Conservation (phyloP, 2,329 filamentous ascomycete genomes). For the Aspergillus quadricinctus region DNA sequence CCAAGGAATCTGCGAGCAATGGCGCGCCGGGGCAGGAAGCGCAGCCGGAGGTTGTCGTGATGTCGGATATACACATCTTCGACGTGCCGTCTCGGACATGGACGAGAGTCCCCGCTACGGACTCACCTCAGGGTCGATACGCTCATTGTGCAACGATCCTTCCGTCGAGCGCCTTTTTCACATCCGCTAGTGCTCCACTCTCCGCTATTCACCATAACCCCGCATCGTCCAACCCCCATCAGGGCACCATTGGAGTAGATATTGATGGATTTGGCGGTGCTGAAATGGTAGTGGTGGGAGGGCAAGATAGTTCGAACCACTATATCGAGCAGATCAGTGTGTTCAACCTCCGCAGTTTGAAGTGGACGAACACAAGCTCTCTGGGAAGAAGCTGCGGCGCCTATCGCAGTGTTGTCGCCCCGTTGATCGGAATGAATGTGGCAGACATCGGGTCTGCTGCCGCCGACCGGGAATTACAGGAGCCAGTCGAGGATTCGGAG, state of each 20-base stretch:
- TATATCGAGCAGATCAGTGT: slow-evolving; percentile 99
- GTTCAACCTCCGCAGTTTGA: slow-evolving; percentile 90
- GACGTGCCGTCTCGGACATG: slow-evolving; percentile 78
- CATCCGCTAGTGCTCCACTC: slow-evolving; percentile 75
- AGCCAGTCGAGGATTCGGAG: slow-evolving; percentile 25
- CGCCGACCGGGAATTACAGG: slow-evolving; percentile 35
- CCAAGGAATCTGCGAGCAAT: slow-evolving; percentile 39
- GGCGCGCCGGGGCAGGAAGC: slow-evolving; percentile 50
- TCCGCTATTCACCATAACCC: slow-evolving; percentile 90
- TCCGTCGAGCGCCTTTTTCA: slow-evolving; percentile 81
- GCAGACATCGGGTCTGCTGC: slow-evolving; percentile 43
- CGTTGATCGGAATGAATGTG: slow-evolving; percentile 53
- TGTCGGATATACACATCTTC: slow-evolving; percentile 97
- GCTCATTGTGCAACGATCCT: slow-evolving; percentile 93
- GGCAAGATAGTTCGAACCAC: slow-evolving; percentile 95
- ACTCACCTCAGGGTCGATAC: slow-evolving; percentile 88
- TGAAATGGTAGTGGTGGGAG: slow-evolving; percentile 95
- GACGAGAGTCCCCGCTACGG: slow-evolving; percentile 75
- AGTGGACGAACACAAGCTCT: slow-evolving; percentile 87
- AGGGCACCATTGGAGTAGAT: slow-evolving; percentile 80
- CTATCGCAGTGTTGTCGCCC: slow-evolving; percentile 91
- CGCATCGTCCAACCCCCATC: slow-evolving; percentile 74
- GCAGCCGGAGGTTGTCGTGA: slow-evolving; percentile 85
- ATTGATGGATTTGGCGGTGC: slow-evolving; percentile 88
- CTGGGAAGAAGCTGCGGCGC: slow-evolving; percentile 92